Evolutionary conservation across 2,329 filamentous ascomycete species (phyloP), one percentile per base, ranked within the genome.

Genomic region (Clonostachys rhizophaga): DNA sequence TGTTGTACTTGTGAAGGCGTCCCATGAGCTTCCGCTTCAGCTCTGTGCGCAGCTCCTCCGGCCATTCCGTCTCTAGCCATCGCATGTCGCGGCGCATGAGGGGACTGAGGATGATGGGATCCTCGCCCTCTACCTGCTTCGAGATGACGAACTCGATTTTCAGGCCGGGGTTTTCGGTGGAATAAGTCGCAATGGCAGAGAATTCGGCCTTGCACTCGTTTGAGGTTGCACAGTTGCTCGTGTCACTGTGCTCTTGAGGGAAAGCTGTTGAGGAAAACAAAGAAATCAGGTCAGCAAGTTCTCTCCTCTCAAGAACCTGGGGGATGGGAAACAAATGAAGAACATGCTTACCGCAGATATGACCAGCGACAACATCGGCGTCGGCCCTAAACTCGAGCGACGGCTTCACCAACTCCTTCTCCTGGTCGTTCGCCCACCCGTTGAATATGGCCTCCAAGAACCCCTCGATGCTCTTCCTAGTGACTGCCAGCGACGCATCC

Each of bases 381-480:
- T 62, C 57, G 14, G 60, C 54, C 3, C 57, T 24, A 48, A 64
- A 62, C 5, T 65, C 61, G 45, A 64, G 49, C 13, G 46, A 47
- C 0, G 61, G 61, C 42, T 52, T 60, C 24, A n/a, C n/a, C 3
- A 53, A 43, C 2, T 47, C 49, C 1, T 41, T 49, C 2, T 43
- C 13, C 5, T 34, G 37, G 17, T 37, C 37, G 11, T 37, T 42
- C 11, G 43, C 14, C 47, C 62, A 65, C 3, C 53, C 49, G 6
- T 55, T 56, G 47, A 65, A 65, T 0, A 63, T 49, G 13, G 63
- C 63, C 1, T 56, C 56, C 33, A 65, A 45, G 33, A 65, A 65
- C 1, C 57, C 55, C 18, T 65, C 63, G 45, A 65, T 60, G 7
- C 60, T 65, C 16, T 55, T 52, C 11, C 54, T 51, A 0, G 63